Evolutionary conservation across 2,329 filamentous ascomycete genomes (phyloP), one percentile per base, ranked within the genome.

Genomic region (Beauveria australis): DNA sequence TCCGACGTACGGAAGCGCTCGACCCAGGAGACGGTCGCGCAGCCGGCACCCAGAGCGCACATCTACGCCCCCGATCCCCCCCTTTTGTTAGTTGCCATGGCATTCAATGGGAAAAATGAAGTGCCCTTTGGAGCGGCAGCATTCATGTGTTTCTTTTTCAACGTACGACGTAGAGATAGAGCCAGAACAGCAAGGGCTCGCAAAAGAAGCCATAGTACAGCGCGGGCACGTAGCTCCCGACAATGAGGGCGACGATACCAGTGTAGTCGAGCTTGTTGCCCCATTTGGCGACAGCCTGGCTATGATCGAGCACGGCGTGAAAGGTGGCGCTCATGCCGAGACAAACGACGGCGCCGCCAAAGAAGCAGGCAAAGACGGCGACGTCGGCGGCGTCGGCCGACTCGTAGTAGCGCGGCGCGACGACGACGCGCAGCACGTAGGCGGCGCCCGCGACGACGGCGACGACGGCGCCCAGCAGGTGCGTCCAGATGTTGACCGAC

Each of bases 231-330:
- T 93, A 96, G 71, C 89, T 93, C 7, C 94, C 94, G 66, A 93
- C 89, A 62, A 97, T 97, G 66, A 99, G 77, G 53, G 87, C 84
- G 33, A 97, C 90, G 67, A 99, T 99, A 7, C 94, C 94, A 5
- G 93, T 84, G 72, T 99, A 97, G 72, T 99, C 94, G 61, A 97
- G 77, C 73, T 96, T 91, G 72, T 97, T 97, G 12, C 92, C 92
- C 78, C 91, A 89, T 63, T 84, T 87, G 2, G 89, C 86, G 16
- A 97, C 90, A 1, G 75, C 74, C 43, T 85, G 83, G 19, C 89
- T 94, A 73, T 99, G 94, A 66, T 97, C 96, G 24, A 81, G 85
- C 53, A 97, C 82, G 2, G 89, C 83, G 72, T 99, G 94, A 71
- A 87, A 99, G 3, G 88, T 89, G 5, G 91, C 89, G 66, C 88